A percentile compares a stretch with the other conserved stretches of the same genome.
These are phyloP conservation scores for Solioccasus polychromus DNA, from an alignment of 768 basidiomycete species.

Conservation along the genomic window DNA sequence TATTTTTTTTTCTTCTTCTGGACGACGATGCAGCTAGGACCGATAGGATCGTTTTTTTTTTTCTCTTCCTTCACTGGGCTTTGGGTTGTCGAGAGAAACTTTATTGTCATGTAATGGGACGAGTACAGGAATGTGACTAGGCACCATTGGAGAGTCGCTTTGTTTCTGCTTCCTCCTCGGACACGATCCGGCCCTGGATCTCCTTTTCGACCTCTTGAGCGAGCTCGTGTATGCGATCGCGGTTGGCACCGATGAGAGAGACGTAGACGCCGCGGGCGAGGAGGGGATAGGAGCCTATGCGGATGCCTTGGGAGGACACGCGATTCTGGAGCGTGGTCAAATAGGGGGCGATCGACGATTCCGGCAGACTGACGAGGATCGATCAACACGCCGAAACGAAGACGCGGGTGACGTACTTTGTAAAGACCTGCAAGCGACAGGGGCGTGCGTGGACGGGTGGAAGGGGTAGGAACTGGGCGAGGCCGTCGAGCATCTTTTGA, in stretches of 20 bases:
- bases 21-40: background rate
- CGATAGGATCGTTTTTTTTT: background rate
- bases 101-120: too few relatives aligned
- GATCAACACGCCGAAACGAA: background rate
- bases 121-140: background rate
- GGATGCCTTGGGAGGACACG: slow-evolving; percentile 70
- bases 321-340: slow-evolving; percentile 74
- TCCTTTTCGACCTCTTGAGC: slow-evolving; percentile 62
- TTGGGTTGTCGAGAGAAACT: too few relatives aligned
- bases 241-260: slow-evolving; percentile 50
- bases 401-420: slow-evolving; percentile 47
- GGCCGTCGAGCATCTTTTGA: slow-evolving; percentile 71
- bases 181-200: slow-evolving; percentile 55
- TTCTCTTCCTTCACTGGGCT: too few relatives aligned
- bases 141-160: slow-evolving; percentile 37
- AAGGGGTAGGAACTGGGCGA: slow-evolving; percentile 74
- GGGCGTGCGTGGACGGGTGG: slow-evolving; percentile 75
- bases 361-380: slow-evolving; percentile 48
- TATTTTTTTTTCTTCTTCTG: too few relatives aligned
- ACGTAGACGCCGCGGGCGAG: slow-evolving; percentile 61
- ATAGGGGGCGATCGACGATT: slow-evolving; percentile 87
- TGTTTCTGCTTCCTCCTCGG: slow-evolving; percentile 61
- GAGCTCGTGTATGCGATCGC: slow-evolving; percentile 48
- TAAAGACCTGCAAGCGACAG: slow-evolving; percentile 79
- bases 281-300: slow-evolving; percentile 77